Base-by-base conservation (phyloP, 1,284 basidiomycete genomes). In the Cutaneotrichosporon cyanovorans region DNA sequence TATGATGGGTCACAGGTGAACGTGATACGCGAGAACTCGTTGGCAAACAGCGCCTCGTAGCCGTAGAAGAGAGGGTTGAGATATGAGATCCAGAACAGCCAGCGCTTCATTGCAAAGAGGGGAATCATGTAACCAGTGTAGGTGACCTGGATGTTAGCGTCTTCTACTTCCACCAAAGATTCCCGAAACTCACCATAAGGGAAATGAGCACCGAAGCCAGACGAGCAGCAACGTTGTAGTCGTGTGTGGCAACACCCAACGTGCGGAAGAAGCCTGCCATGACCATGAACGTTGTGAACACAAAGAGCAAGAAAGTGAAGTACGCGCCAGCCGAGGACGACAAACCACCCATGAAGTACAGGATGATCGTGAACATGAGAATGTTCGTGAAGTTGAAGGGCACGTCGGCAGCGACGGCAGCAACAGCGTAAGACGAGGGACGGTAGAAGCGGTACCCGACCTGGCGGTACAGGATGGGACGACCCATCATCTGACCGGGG, bases 361-460 rank as follows among this genome's bases (percentile, higher is more conserved):
- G 53, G 50, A 76, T 69, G 46, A 75, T 58, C 23, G 59, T 63
- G 62, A 78, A 78, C 23, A 76, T 23, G 51, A 76, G 60, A 40
- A 77, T 74, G 49, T 75, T 72, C 3, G 62, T 53, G 1, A 71
- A 62, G 50, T 71, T 74, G 66, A 76, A 75, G 0, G 76, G 76
- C 11, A 75, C 62, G 53, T 77, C 76, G 46, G 73, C 66, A 6
- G 72, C 37, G 9, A 74, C 65, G n/a, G 64, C 57, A 20, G 65
- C 65, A 10, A 68, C 48, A 11, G 67, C 65, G 44, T 51, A 67
- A 19, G 66, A 59, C 15, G 63, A 59, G 0, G 87, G 84, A 20
- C 86, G 80, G 67, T 87, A 91, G 70, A 91, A 80, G 50, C 83
- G 79, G 65, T 85, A 92, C 35, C 74, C 76, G n/a, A 80, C 82